Base-by-base conservation (phyloP, 148 eudicot species). In the Dysphania ambrosioides region DNA sequence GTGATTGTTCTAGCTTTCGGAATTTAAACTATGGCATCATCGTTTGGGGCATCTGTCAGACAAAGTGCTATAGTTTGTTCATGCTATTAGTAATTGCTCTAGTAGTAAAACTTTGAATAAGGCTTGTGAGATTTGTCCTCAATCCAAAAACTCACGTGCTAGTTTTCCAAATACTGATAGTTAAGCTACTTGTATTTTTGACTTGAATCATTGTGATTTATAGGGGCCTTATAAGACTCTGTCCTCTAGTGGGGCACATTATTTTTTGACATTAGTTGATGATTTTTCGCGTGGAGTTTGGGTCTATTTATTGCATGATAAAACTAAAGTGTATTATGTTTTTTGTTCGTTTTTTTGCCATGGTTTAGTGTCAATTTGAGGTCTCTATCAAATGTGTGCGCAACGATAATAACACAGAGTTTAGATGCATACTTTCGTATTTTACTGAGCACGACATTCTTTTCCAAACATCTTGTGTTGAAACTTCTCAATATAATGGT, bases 401-500 rank as follows among this genome's bases (percentile, higher is more conserved):
- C 0, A 23, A 16, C n/a, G 78, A 75, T 4, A 75, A 55, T 27
- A 66, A 53, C 1, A 30, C 34, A 0, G 41, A 75, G 7, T 36
- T 75, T 8, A 35, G 23, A 1, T 1, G 2, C 12, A 12, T 42
- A 31, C 11, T 30, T 0, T 1, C 8, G 1, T 55, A 51, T 1
- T 32, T 29, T 1, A 16, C 27, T 1, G 11, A 40, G 0, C 1
- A 68, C 19, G 68, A 42, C 0, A 69, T 30, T 0, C 3, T 47
- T 1, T 60, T 26, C 1, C 73, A 76, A 42, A 68, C 68, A 0
- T 55, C 74, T 30, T 16, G 31, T 2, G 30, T 49, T 5, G 21
- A 27, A 5, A 76, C 60, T 0, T 74, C 79, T 0, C 74, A 76
- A 67, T 66, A 67, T 36, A 76, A 76, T 27, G 73, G 73, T 7